These are phyloP conservation scores for Lipomyces yamadae DNA, from an alignment of 805 yeast genomes.

Conservation along the genomic window DNA sequence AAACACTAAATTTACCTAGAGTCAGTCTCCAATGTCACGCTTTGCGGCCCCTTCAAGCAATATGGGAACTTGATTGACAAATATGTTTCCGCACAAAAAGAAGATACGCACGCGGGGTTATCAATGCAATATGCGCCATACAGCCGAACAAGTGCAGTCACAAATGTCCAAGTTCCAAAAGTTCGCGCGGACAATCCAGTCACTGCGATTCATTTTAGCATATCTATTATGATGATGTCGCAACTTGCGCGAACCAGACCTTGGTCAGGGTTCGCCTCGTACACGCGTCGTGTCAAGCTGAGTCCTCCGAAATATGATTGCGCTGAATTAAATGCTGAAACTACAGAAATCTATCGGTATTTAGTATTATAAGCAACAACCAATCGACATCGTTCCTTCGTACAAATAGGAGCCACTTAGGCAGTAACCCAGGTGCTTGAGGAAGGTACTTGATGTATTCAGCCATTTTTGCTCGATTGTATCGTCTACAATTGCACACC, in stretches of 20 bases:
- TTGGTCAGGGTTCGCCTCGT: constrained; percentile 64
- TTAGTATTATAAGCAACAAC: not conserved
- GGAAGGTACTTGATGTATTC: constrained; percentile 48
- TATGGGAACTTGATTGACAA: not conserved
- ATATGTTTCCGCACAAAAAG: not conserved
- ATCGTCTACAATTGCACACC: not conserved
- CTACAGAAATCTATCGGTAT: constrained; percentile 62
- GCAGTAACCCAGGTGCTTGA: constrained; percentile 60
- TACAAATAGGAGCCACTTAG: constrained; percentile 78
- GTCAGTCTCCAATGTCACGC: not conserved
- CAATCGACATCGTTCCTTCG: constrained; percentile 33
- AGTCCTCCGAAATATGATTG: constrained; percentile 83
- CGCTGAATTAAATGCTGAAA: constrained; percentile 86
- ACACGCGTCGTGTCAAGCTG: constrained; percentile 77
- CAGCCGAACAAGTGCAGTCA: constrained; percentile 80
- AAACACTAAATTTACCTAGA: constrained; percentile 51
- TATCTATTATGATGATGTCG: not conserved
- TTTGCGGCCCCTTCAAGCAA: not conserved
- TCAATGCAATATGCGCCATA: constrained; percentile 82
- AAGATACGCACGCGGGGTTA: constrained; percentile 55
- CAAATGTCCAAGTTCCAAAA: constrained; percentile 96
- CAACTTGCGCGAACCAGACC: constrained; percentile 47
- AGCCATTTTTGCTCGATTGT: constrained; percentile 12
- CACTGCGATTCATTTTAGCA: constrained; percentile 34
- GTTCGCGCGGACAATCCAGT: constrained; percentile 85